Base-by-base conservation (phyloP, 805 yeast genomes). In the Ogataea zsoltii region DNA sequence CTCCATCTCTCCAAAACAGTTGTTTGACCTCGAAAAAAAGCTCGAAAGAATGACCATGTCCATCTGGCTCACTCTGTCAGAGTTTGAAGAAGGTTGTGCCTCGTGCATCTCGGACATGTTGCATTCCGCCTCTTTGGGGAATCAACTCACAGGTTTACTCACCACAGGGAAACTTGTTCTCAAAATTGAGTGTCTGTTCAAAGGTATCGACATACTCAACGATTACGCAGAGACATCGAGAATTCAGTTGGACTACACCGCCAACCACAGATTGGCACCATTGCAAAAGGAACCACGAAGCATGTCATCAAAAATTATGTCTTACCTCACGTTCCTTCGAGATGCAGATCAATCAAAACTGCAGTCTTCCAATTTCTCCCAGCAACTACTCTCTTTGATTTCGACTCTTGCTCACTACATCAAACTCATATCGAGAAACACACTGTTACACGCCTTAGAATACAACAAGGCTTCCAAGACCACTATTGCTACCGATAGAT, bases 361-460 rank as follows among this genome's bases (percentile, higher is more conserved):
- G 18, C 57, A 67, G 7, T 68, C 69, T 3, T 45, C 66, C 13
- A 56, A 62, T 18, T 68, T 77, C 33, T 79, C 90, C 0, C 83
- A 86, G 3, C 84, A 82, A 44, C 61, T 92, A 32, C 74, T 94
- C 54, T 80, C 92, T 0, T 80, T 91, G 10, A 91, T 91, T 4
- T 88, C 97, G 1, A 90, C 95, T 0, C 71, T 92, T 55, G 97
- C 99, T 0, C 98, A 94, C 62, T 92, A 90, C 65, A 72, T 94
- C 57, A 94, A 94, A 63, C 72, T 92, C 6, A 70, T 94, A 17
- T 85, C 92, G 4, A 73, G 97, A 51, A 80, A 81, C 58, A 94
- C 97, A 0, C 74, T 94, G 33, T 77, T 81, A 47, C 81, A 82
- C 53, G 88, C 97, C 0, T 70, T 94, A n/a, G 82, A 77, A 45